Base-by-base conservation (phyloP, 2,329 filamentous ascomycete species). In the Colletotrichum cuscutae region DNA sequence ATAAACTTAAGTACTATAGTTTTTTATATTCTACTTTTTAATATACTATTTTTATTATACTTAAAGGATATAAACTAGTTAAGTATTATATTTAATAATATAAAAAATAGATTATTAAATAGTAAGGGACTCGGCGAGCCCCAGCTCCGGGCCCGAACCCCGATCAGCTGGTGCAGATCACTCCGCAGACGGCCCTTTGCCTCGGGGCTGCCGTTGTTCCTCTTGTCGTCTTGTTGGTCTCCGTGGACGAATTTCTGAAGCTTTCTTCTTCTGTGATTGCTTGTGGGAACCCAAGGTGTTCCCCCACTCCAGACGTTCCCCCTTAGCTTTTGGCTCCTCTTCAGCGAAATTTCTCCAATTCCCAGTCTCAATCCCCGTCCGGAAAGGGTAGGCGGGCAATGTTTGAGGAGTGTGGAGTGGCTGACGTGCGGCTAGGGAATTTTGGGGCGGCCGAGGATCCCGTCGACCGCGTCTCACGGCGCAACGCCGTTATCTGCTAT, bases 141-240 rank as follows among this genome's bases (percentile, higher is more conserved):
- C 59, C 59, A 63, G 65, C 59, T 60, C 59, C 65, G 60, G 65
- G 65, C 53, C 68, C 3, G 62, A 24, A 32, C 61, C 71, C 71
- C 62, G 61, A 62, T 66, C 71, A 53, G 56, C 60, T 57, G 56
- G 12, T 58, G 71, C 71, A 73, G 67, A 71, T 73, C 71, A 61
- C 67, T 73, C 71, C 71, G 56, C 71, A 66, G 60, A 22, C 71
- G 61, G 71, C 12, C 67, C 67, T 71, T 52, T 49, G n/a, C 30
- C 37, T 73, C 71, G 71, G 71, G 71, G 61, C 57, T 58, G 28
- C 68, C 66, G 68, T 66, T 49, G 49, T 42, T 52, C 24, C 61
- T 53, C 15, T 57, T 53, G 35, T 49, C 26, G 32, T 30, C 19
- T 7, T 58, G 37, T 61, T 13, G 46, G 5, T 52, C 53, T 54